A percentile compares a stretch with the other conserved stretches of the same genome.
Evolutionary conservation across 1,284 basidiomycete genomes (phyloP).

Genomic region (Thecaphora frezii): DNA sequence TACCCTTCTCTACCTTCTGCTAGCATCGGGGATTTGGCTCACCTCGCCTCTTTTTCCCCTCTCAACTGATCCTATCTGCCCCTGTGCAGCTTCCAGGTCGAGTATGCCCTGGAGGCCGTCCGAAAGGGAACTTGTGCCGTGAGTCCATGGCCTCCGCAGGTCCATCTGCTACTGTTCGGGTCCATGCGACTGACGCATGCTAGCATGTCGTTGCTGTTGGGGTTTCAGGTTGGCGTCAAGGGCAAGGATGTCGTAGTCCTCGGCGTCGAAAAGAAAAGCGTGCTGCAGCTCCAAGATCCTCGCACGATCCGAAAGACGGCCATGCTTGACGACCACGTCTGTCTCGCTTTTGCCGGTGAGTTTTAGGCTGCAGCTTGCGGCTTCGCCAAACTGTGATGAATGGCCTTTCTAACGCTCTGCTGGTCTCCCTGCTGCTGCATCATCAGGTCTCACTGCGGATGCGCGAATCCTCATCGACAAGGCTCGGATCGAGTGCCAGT

Average conservation of each 20-base stretch:
- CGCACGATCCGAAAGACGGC: slow-evolving; percentile 96
- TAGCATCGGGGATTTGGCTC: too few relatives aligned
- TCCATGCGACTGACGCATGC: too few relatives aligned
- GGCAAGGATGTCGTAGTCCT: slow-evolving; percentile 93
- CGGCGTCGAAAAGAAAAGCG: slow-evolving; percentile 98
- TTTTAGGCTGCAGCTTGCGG: too few relatives aligned
- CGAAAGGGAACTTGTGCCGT: slow-evolving; percentile 96
- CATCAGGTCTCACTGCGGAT: slow-evolving; percentile 87
- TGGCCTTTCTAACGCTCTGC: background rate
- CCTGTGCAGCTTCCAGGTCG: slow-evolving; percentile 69
- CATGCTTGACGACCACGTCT: slow-evolving; percentile 97
- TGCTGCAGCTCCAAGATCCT: slow-evolving; percentile 95
- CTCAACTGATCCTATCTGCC: background rate
- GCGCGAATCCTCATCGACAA: slow-evolving; percentile 97
- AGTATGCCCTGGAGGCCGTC: slow-evolving; percentile 96
- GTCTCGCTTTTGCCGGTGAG: slow-evolving; percentile 97
- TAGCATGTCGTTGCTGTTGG: too few relatives aligned
- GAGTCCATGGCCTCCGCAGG: background rate
- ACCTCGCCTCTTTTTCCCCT: background rate
- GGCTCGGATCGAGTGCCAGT: slow-evolving; percentile 95
- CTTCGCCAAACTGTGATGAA: too few relatives aligned
- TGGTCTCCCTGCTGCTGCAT: background rate
- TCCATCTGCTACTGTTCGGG: too few relatives aligned
- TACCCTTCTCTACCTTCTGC: too few relatives aligned
- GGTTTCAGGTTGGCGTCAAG: slow-evolving; percentile 88